These are phyloP conservation scores for Spatholobus suberectus DNA, from an alignment of 306 rosid genomes.

Conservation along the genomic window DNA sequence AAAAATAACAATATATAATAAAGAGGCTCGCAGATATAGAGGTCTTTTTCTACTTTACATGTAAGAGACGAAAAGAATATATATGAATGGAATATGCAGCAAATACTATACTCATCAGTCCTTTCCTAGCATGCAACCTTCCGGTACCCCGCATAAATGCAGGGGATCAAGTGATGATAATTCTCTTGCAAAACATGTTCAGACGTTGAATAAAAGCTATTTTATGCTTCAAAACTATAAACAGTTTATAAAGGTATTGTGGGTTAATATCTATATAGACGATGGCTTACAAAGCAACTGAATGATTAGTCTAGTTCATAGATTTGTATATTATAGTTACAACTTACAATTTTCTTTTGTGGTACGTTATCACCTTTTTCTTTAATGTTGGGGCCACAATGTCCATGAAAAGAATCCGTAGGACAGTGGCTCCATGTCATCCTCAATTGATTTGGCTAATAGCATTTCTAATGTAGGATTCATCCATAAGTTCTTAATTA, in stretches of 20 bases:
- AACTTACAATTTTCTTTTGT: background rate
- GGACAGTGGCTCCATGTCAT: background rate
- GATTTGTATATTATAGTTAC: constrained; percentile 21
- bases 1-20: background rate
- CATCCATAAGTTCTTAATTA: too few species aligned
- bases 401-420: constrained; percentile 21
- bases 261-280: constrained; percentile 7
- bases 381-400: constrained; percentile 39
- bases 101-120: background rate
- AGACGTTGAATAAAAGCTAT: background rate
- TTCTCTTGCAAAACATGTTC: background rate
- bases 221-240: background rate
- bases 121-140: background rate
- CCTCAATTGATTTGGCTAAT: background rate
- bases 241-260: background rate
- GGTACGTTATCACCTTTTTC: constrained; percentile 17
- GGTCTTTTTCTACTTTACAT: constrained; percentile 36
- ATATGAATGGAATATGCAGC: constrained; percentile 36
- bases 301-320: constrained; percentile 7
- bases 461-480: background rate
- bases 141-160: background rate
- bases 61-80: constrained; percentile 43
- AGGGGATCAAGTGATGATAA: background rate
- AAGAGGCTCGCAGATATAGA: background rate
- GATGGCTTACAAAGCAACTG: constrained; percentile 16